phyloP scores from a whole-genome alignment of 768 basidiomycete species.

The Suillus lakei region DNA sequence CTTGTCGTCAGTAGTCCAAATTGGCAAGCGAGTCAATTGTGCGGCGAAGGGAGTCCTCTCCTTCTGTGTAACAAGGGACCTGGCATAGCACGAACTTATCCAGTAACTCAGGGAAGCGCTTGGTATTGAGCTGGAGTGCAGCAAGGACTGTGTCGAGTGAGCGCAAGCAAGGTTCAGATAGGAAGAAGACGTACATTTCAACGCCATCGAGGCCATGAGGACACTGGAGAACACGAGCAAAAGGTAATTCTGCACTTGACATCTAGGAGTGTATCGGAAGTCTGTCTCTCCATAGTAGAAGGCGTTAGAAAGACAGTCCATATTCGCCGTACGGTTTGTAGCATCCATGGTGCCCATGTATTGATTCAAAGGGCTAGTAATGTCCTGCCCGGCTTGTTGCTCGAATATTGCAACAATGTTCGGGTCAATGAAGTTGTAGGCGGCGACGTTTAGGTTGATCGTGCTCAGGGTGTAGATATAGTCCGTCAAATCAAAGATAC shows the following conservation, averaged over 20 bases:
- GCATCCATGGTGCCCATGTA: slow-evolving; percentile 47
- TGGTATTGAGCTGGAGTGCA: slow-evolving; percentile 62
- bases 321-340: slow-evolving; percentile 42
- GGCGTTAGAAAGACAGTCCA: slow-evolving; percentile 60
- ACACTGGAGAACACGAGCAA: slow-evolving; percentile 58
- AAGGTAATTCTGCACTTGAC: slow-evolving; percentile 65
- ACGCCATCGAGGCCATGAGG: slow-evolving; percentile 56
- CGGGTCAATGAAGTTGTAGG: slow-evolving; percentile 58
- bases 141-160: slow-evolving; percentile 53
- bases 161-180: background rate
- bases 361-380: slow-evolving; percentile 54
- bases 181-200: slow-evolving; percentile 56
- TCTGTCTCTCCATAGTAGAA: slow-evolving; percentile 64
- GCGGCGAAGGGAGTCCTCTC: slow-evolving; percentile 67
- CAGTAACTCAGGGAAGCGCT: slow-evolving; percentile 65
- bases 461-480: slow-evolving; percentile 64
- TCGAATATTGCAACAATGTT: slow-evolving; percentile 57
- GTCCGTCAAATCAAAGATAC: slow-evolving; percentile 68
- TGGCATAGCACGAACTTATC: slow-evolving; percentile 75
- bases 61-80: slow-evolving; percentile 74
- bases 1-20: slow-evolving; percentile 72
- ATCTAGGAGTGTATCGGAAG: slow-evolving; percentile 59
- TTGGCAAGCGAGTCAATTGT: slow-evolving; percentile 73
- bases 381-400: slow-evolving; percentile 63
- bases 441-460: slow-evolving; percentile 44